Evolutionary conservation across 2,329 filamentous ascomycete species (phyloP).

Genomic region (Sporothrix humicola): DNA sequence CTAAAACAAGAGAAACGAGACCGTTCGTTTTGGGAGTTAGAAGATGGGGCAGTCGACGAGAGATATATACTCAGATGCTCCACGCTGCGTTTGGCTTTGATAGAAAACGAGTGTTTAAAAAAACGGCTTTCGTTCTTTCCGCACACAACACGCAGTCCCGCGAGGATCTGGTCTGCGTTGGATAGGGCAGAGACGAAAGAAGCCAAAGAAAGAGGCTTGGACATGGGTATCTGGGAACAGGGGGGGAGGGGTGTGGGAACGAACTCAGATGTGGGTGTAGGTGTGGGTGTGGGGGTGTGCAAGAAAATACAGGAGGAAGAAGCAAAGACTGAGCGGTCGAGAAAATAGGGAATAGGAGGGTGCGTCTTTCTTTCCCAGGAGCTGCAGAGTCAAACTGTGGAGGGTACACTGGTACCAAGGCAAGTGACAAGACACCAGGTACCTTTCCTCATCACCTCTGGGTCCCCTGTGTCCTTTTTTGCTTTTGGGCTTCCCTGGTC

Average conservation of each 20-base stretch:
- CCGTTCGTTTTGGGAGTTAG: background rate
- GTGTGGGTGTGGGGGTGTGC: slow-evolving; percentile 25
- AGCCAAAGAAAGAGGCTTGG: slow-evolving; percentile 35
- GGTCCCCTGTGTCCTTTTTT: background rate
- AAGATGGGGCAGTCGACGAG: slow-evolving; percentile 34
- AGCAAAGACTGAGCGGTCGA: too few relatives aligned
- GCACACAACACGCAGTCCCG: slow-evolving; percentile 26
- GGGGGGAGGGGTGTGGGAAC: slow-evolving; percentile 25
- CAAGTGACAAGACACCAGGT: slow-evolving; percentile 33
- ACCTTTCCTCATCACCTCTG: background rate
- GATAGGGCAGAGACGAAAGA: slow-evolving; percentile 35
- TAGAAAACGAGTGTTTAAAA: slow-evolving; percentile 19
- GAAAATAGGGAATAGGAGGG: background rate
- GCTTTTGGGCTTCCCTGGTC: background rate
- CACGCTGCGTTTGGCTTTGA: slow-evolving; percentile 22
- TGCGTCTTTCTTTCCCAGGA: slow-evolving; percentile 23
- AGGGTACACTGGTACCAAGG: slow-evolving; percentile 32
- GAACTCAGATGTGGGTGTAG: background rate
- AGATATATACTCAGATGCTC: slow-evolving; percentile 37
- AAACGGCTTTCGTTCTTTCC: slow-evolving; percentile 15
- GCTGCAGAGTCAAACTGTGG: background rate
- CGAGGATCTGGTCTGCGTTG: slow-evolving; percentile 31
- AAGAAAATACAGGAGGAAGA: background rate
- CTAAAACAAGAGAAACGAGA: background rate
- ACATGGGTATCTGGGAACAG: slow-evolving; percentile 28